Percentiles rank a stretch among this genome's conserved stretches.
These are phyloP conservation scores for Omphalotus guepiniiformis DNA, from an alignment of 768 basidiomycete species.

Conservation along the genomic window DNA sequence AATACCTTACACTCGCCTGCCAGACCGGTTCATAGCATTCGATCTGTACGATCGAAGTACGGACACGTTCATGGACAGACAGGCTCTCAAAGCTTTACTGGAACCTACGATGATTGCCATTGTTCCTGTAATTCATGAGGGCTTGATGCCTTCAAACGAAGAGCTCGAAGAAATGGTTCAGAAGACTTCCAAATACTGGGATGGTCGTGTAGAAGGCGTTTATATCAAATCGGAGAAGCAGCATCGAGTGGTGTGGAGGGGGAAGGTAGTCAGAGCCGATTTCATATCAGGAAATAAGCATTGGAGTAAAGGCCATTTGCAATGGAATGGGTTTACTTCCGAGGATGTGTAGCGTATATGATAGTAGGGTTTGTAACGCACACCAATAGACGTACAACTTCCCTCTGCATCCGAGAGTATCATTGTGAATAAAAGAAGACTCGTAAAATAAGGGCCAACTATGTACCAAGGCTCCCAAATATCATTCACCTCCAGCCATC, in stretches of 20 bases:
- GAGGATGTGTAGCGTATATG: neutral
- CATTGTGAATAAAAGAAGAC: neutral
- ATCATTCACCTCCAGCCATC: constrained; percentile 39
- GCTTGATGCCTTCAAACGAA: constrained; percentile 32
- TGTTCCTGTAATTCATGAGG: constrained; percentile 43
- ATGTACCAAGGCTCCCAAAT: neutral
- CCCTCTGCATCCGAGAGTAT: neutral
- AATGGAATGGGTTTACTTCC: constrained; percentile 28
- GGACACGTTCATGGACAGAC: constrained; percentile 34
- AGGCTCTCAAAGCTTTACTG: constrained; percentile 30
- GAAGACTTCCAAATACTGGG: constrained; percentile 36
- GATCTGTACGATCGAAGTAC: constrained; percentile 54
- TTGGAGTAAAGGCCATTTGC: constrained; percentile 43
- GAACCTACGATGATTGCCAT: constrained; percentile 33
- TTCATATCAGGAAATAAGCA: constrained; percentile 64
- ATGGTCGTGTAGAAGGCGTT: constrained; percentile 50
- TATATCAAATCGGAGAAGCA: constrained; percentile 52
- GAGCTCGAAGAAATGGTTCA: constrained; percentile 45
- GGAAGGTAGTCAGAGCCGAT: constrained; percentile 55
- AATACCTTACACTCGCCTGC: constrained; percentile 50
- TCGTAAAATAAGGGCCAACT: neutral
- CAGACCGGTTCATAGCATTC: constrained; percentile 55
- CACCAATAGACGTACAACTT: neutral
- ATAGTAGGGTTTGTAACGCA: too few relatives aligned
- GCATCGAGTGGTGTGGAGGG: constrained; percentile 36